phyloP scores from a whole-genome alignment of 1,139 yeast genomes.

The Fermentozyma sake region DNA sequence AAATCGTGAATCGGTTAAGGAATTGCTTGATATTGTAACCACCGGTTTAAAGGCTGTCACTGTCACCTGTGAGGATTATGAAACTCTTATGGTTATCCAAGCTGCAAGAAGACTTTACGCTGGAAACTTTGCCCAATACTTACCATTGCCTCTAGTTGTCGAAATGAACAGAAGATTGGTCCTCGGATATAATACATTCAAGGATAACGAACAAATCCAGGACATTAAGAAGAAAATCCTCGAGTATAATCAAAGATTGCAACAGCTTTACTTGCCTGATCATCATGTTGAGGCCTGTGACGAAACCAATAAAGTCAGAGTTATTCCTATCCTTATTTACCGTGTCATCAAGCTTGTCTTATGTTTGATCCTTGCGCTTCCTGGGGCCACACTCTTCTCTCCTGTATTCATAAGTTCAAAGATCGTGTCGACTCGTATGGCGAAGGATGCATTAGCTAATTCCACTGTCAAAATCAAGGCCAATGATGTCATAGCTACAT shows the following conservation, averaged over 20 bases:
- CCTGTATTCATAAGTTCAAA: constrained; percentile 40
- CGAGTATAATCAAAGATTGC: constrained; percentile 31
- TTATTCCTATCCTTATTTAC: constrained; percentile 22
- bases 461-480: constrained; percentile 44
- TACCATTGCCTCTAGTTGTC: constrained; percentile 46
- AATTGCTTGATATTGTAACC: constrained; percentile 21
- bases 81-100: constrained; percentile 30
- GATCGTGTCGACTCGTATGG: constrained; percentile 33
- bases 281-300: constrained; percentile 39
- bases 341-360: constrained; percentile 30
- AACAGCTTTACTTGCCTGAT: constrained; percentile 37
- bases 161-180: constrained; percentile 44
- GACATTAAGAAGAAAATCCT: constrained; percentile 30
- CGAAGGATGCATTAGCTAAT: constrained; percentile 38
- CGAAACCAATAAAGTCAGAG: constrained; percentile 21
- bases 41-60: constrained; percentile 29
- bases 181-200: constrained; percentile 35
- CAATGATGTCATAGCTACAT: constrained; percentile 42
- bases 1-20: constrained; percentile 64
- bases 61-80: constrained; percentile 30
- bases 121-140: constrained; percentile 59
- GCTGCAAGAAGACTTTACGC: constrained; percentile 47
- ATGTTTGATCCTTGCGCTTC: constrained; percentile 35
- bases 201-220: constrained; percentile 32
- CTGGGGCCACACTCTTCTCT: constrained; percentile 41